Base-by-base conservation (phyloP, 441 rosid genomes). In the Eruca vesicaria region DNA sequence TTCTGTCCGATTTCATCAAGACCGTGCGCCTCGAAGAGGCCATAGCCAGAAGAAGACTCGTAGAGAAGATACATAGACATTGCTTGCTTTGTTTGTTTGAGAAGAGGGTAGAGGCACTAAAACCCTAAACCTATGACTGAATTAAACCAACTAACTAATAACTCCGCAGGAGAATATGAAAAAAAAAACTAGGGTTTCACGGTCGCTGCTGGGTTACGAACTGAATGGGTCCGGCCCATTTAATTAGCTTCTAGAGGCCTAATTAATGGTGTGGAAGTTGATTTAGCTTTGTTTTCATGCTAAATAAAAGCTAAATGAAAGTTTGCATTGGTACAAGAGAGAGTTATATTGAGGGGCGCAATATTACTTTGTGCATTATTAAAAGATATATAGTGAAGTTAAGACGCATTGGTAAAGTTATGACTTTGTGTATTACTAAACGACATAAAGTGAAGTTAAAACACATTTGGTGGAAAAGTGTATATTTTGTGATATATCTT, bases 1-100 rank as follows among this genome's bases (percentile, higher is more conserved):
- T 91, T 86, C 76, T 91, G 98, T 10, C 95, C 98, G 69, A 95
- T 95, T 79, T 93, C 93, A 71, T 95, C 98, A 31, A 93, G 83
- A 0, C 98, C 97, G 52, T 90, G 86, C 32, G 84, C 97, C 1
- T 64, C 82, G 32, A 96, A 87, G 73, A 93, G 86, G 19, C 26
- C 74, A 29, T 10, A 75, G 33, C 82, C 80, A n/a, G 80, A 71
- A 57, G 82, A 66, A 23, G 80, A 82, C 81, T 93, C 97, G 83
- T 85, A 83, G 10, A 91, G 77, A 21, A 93, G 71, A 81, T 84
- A 84, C 48, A 81, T 75, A 15, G 94, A 87, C 97, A 93, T 93
- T 75, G 73, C 20, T 57, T n/a, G 8, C 29, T 14, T 43, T 38
- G 53, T 6, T 45, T 45, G 18, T 43, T 26, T 26, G 18, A 18